Percentiles rank a stretch among this genome's conserved stretches.
phyloP scores from a whole-genome alignment of 495 filamentous ascomycete genomes.

The Penicillium riverlandense region DNA sequence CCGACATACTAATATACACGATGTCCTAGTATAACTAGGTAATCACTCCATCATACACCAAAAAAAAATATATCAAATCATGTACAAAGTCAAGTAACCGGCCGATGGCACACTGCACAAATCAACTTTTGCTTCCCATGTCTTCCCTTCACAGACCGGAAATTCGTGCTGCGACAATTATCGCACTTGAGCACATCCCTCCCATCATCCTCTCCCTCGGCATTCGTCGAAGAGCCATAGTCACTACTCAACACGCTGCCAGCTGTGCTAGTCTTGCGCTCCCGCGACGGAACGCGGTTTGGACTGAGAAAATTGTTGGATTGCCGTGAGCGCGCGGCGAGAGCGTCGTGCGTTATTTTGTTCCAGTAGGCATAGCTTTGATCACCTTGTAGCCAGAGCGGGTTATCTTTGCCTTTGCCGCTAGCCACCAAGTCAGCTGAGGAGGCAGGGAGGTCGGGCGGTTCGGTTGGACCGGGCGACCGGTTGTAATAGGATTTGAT shows the following conservation, averaged over 20 bases:
- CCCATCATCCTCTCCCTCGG: conserved; percentile 24
- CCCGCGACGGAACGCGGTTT: conserved; percentile 12
- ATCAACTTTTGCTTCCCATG: conserved; percentile 43
- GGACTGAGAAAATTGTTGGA: conserved; percentile 21
- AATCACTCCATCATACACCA: background rate
- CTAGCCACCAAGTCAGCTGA: conserved; percentile 11
- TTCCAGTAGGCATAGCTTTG: conserved; percentile 50
- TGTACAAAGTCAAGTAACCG: conserved; percentile 9
- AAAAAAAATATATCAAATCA: background rate
- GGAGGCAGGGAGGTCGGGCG: conserved; percentile 3
- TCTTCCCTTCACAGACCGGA: conserved; percentile 41
- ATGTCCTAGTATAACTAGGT: too few species aligned
- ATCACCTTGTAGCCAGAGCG: conserved; percentile 44
- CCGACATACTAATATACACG: background rate
- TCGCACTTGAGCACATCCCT: conserved; percentile 39
- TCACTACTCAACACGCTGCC: conserved; percentile 43
- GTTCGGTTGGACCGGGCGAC: background rate
- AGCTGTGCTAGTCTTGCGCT: conserved; percentile 25
- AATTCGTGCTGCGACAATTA: conserved; percentile 43
- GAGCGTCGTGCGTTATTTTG: conserved; percentile 37
- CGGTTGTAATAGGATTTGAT: background rate
- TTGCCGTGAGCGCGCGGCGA: conserved; percentile 26
- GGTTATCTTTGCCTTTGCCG: conserved; percentile 27
- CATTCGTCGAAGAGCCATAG: conserved; percentile 20
- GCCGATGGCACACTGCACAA: conserved; percentile 41